Evolutionary conservation across 202 grass and related monocot genomes (phyloP).

Genomic region (Carex arenaria): DNA sequence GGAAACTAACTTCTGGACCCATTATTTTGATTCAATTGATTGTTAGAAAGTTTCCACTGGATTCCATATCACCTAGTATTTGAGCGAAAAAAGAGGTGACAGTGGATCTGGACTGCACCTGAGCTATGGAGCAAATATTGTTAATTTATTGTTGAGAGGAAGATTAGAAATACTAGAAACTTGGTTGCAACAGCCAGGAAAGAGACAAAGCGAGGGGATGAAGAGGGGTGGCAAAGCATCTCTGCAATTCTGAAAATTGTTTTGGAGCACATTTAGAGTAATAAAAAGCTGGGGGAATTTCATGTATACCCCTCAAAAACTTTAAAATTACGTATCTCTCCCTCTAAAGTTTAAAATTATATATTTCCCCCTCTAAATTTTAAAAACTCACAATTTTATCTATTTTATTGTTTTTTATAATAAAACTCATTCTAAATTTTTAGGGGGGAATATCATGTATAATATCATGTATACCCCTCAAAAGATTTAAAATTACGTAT

Average conservation of each 20-base stretch:
- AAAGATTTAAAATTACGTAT: no score
- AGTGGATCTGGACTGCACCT: background rate
- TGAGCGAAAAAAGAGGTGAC: background rate
- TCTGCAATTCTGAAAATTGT: background rate
- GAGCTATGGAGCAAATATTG: background rate
- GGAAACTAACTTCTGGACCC: conserved; percentile 25
- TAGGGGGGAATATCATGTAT: no score
- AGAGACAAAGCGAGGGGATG: background rate
- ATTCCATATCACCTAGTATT: background rate
- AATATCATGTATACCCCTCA: no score
- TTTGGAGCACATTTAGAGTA: background rate
- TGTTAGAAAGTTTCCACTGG: background rate
- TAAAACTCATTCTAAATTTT: no score
- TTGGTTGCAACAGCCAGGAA: background rate
- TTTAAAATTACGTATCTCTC: no score
- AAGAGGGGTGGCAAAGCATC: background rate
- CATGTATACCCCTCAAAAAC: no score
- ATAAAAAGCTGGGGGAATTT: no score
- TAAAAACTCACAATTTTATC: no score
- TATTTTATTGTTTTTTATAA: no score
- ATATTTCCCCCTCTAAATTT: no score
- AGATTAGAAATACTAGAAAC: background rate
- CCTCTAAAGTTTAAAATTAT: no score
- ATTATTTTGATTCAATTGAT: background rate
- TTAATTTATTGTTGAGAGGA: background rate